phyloP scores from a whole-genome alignment of 2,329 filamentous ascomycete genomes.

The Dactylellina cionopaga region DNA sequence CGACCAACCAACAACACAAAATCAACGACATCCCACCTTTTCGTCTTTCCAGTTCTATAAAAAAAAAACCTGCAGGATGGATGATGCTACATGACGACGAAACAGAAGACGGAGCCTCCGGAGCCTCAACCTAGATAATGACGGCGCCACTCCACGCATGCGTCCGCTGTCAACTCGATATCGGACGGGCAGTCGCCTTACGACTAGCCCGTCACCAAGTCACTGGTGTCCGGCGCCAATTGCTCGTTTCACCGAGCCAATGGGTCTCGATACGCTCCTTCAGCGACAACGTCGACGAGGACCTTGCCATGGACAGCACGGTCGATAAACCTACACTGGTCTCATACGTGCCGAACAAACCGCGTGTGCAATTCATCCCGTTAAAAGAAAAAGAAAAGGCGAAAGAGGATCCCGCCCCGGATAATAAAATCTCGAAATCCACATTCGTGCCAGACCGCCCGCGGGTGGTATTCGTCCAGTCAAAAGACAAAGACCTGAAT shows the following conservation, averaged over 20 bases:
- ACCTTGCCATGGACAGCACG: background rate
- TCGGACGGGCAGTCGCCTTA: constrained; percentile 1
- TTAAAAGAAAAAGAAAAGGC: no score
- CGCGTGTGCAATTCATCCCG: no score
- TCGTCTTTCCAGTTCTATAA: background rate
- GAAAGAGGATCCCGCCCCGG: no score
- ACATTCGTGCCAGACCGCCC: no score
- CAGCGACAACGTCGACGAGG: constrained; percentile 21
- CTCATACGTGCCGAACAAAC: background rate
- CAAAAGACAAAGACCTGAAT: no score
- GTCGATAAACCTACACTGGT: no score
- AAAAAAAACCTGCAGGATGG: constrained; percentile 7
- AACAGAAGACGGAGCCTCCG: background rate
- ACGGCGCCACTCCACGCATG: constrained; percentile 24
- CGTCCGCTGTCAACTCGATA: constrained; percentile 28
- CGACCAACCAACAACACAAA: constrained; percentile 43
- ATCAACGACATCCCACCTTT: constrained; percentile 46
- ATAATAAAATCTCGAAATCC: no score
- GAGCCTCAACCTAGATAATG: constrained; percentile 7
- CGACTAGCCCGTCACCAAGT: background rate
- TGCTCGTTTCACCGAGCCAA: constrained; percentile 1
- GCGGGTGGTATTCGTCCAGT: no score
- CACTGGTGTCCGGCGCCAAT: constrained; percentile 2
- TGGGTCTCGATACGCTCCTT: constrained; percentile 24
- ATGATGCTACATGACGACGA: constrained; percentile 1